phyloP scores from a whole-genome alignment of 2,329 filamentous ascomycete species.

The Talaromyces piceae region DNA sequence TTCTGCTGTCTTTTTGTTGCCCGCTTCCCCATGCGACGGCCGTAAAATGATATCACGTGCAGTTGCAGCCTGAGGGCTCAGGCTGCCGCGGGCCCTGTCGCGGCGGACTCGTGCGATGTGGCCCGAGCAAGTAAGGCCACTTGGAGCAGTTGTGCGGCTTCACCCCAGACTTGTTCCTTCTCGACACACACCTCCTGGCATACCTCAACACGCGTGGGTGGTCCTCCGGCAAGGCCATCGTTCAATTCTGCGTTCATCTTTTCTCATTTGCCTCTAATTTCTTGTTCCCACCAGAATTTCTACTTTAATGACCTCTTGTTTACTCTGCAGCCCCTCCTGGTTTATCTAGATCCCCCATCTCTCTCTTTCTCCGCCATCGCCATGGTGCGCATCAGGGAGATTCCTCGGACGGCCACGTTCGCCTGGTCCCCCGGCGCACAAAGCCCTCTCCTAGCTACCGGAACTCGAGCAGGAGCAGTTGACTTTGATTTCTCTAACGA shows the following conservation, averaged over 20 bases:
- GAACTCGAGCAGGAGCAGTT: slow-evolving; percentile 88
- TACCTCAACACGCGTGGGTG: not conserved
- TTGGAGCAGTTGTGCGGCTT: slow-evolving; percentile 23
- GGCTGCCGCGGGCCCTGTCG: not conserved
- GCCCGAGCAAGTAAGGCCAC: slow-evolving; percentile 23
- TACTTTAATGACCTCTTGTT: slow-evolving; percentile 1
- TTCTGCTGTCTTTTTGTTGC: not conserved
- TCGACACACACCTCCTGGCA: not conserved
- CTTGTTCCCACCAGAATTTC: not conserved
- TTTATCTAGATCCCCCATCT: not conserved
- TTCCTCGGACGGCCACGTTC: slow-evolving; percentile 92
- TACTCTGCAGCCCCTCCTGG: not conserved
- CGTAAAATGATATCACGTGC: slow-evolving; percentile 7
- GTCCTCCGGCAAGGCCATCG: not conserved
- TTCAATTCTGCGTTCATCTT: slow-evolving; percentile 16
- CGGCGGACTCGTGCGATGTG: slow-evolving; percentile 2
- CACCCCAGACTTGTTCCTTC: not conserved
- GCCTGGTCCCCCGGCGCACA: slow-evolving; percentile 83
- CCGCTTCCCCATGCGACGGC: not conserved
- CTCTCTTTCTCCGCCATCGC: slow-evolving; percentile 21
- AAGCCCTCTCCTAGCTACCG: slow-evolving; percentile 79
- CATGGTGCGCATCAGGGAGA: slow-evolving; percentile 96
- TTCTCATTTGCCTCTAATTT: no score
- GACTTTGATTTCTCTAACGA: slow-evolving; percentile 97
- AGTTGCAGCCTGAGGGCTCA: slow-evolving; percentile 2